Conservation (phyloP, 2,329 filamentous ascomycete genomes). For the Xylaria sp. region DNA sequence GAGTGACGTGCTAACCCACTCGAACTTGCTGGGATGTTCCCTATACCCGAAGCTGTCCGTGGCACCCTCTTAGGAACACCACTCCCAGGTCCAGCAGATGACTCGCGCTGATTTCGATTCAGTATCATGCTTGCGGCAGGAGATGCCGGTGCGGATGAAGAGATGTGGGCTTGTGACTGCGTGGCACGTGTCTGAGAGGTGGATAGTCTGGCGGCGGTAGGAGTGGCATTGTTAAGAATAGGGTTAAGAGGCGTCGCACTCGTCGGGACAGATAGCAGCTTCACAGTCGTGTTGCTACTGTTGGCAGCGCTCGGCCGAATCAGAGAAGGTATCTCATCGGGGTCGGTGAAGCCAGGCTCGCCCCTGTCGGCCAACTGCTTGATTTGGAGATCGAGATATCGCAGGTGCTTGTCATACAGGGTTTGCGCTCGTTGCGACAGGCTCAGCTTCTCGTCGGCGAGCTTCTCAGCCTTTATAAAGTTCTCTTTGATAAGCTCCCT, state of each 20-base stretch:
- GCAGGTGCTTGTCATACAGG: constrained; percentile 71
- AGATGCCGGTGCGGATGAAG: constrained; percentile 68
- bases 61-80: constrained; percentile 64
- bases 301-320: constrained; percentile 69
- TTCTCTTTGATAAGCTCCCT: constrained; percentile 74
- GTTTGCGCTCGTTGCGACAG: constrained; percentile 72
- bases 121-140: constrained; percentile 71
- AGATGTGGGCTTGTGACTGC: constrained; percentile 61
- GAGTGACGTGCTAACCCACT: constrained; percentile 71
- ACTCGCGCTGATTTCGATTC: constrained; percentile 66
- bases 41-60: constrained; percentile 60
- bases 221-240: constrained; percentile 55
- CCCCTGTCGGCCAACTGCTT: constrained; percentile 70
- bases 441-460: constrained; percentile 80
- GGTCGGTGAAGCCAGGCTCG: constrained; percentile 70
- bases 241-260: constrained; percentile 53
- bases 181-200: constrained; percentile 61
- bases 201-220: constrained; percentile 56
- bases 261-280: constrained; percentile 49
- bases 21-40: constrained; percentile 62
- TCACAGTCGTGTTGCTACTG: constrained; percentile 59
- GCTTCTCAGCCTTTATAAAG: constrained; percentile 73
- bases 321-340: constrained; percentile 71
- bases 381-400: constrained; percentile 71
- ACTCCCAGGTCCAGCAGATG: constrained; percentile 66